phyloP scores from a whole-genome alignment of 164 flowering plant species.

The Santalum album region DNA sequence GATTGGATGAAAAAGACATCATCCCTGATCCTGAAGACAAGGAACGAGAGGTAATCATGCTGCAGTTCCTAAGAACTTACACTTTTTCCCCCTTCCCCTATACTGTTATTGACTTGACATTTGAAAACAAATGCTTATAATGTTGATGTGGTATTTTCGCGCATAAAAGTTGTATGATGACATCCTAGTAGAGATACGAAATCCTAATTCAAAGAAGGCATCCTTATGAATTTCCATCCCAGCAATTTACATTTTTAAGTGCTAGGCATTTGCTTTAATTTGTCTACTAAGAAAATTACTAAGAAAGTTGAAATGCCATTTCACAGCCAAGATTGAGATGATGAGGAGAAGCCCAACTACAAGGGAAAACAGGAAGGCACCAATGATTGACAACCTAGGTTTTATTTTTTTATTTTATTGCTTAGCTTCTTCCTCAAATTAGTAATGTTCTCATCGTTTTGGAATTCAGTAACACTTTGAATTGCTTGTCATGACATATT shows the following conservation, averaged over 20 bases:
- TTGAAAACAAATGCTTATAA: background rate
- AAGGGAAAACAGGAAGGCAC: too few relatives aligned
- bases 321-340: conserved; percentile 97
- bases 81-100: too few relatives aligned
- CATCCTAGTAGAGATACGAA: conserved; percentile 75
- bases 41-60: conserved; percentile 94
- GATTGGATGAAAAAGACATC: conserved; percentile 91
- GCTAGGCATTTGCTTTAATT: too few relatives aligned
- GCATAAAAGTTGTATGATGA: conserved; percentile 72
- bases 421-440: too few relatives aligned
- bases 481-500: conserved; percentile 37
- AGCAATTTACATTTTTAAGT: too few relatives aligned
- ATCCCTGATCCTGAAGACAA: conserved; percentile 86
- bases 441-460: background rate
- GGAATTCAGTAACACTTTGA: background rate
- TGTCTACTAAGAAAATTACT: too few relatives aligned
- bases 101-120: too few relatives aligned
- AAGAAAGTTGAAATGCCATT: background rate
- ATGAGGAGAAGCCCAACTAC: conserved; percentile 91
- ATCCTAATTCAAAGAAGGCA: conserved; percentile 83
- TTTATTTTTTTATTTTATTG: too few relatives aligned
- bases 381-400: conserved; percentile 89
- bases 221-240: too few relatives aligned
- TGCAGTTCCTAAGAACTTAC: too few relatives aligned
- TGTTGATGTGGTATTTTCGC: background rate